Percentiles rank a stretch among this genome's conserved stretches.
Evolutionary conservation across 805 yeast genomes (phyloP).

Genomic region (Clavispora fructus): DNA sequence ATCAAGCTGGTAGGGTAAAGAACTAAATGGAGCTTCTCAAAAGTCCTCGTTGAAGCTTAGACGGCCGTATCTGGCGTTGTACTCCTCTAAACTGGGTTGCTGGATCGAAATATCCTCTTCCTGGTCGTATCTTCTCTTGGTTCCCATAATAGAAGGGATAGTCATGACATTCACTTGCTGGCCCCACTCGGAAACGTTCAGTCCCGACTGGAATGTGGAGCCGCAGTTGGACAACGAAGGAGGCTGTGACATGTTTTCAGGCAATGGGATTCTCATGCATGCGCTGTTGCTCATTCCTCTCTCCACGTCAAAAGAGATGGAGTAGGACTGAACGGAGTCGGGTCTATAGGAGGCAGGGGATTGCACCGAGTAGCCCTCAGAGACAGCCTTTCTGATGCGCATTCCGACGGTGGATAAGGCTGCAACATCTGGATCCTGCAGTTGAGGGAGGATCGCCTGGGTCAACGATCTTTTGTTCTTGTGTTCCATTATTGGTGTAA

Average conservation of each 20-base stretch:
- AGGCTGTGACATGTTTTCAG: conserved; percentile 35
- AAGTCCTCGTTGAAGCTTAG: conserved; percentile 47
- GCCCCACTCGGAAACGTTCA: conserved; percentile 41
- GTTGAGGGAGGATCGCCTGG: conserved; percentile 22
- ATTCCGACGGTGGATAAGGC: conserved; percentile 57
- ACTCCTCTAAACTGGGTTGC: conserved; percentile 14
- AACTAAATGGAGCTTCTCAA: conserved; percentile 14
- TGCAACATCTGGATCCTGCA: conserved; percentile 25
- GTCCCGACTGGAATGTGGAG: conserved; percentile 40
- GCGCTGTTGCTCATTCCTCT: background rate
- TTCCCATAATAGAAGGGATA: conserved; percentile 1
- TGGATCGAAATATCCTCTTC: conserved; percentile 7
- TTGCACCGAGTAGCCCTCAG: conserved; percentile 49
- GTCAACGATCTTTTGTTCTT: conserved; percentile 30
- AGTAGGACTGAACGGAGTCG: conserved; percentile 2
- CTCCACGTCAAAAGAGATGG: conserved; percentile 4
- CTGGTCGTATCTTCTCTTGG: conserved; percentile 27
- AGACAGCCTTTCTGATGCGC: conserved; percentile 65
- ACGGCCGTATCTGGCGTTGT: conserved; percentile 37
- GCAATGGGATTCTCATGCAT: conserved; percentile 34
- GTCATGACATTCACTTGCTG: conserved; percentile 1
- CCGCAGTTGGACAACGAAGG: conserved; percentile 40
- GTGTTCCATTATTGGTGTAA: conserved; percentile 5
- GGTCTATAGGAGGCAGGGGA: conserved; percentile 9
- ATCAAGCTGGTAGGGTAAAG: background rate